These are phyloP conservation scores for Dactylellina leptospora DNA, from an alignment of 2,329 filamentous ascomycete species.

Conservation along the genomic window DNA sequence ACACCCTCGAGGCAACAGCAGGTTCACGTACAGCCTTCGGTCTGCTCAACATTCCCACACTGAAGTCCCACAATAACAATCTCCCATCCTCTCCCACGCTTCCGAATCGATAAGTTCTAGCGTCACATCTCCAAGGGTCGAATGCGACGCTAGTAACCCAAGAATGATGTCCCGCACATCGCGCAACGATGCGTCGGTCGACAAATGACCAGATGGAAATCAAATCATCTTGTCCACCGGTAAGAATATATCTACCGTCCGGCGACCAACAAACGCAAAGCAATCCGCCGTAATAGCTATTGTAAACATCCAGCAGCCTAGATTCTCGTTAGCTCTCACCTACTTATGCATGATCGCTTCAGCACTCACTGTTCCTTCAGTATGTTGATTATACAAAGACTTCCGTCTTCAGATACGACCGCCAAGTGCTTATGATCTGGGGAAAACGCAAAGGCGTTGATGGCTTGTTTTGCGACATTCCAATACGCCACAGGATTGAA, in stretches of 20 bases:
- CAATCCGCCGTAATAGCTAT: constrained; percentile 91
- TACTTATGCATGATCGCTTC: no score
- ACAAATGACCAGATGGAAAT: constrained; percentile 94
- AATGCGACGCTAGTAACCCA: constrained; percentile 95
- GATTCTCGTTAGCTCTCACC: background rate
- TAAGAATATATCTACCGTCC: constrained; percentile 93
- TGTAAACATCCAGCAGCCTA: constrained; percentile 85
- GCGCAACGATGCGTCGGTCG: constrained; percentile 83
- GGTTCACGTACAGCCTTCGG: constrained; percentile 79
- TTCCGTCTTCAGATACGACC: constrained; percentile 89
- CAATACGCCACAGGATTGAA: constrained; percentile 89
- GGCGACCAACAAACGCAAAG: constrained; percentile 97
- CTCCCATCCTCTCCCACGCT: constrained; percentile 94
- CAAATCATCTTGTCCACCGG: constrained; percentile 93
- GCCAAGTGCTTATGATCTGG: constrained; percentile 87
- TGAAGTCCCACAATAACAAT: constrained; percentile 95
- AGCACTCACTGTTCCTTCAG: constrained; percentile 86
- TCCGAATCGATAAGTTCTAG: constrained; percentile 92
- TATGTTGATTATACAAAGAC: constrained; percentile 88
- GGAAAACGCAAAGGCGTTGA: constrained; percentile 91
- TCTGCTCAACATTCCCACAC: constrained; percentile 91
- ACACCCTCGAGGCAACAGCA: no score
- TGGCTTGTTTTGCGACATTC: constrained; percentile 89
- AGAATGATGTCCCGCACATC: constrained; percentile 93
- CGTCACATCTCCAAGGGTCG: constrained; percentile 96